Evolutionary conservation across 345 rosid genomes (phyloP).

Genomic region (Nephelium lappaceum): DNA sequence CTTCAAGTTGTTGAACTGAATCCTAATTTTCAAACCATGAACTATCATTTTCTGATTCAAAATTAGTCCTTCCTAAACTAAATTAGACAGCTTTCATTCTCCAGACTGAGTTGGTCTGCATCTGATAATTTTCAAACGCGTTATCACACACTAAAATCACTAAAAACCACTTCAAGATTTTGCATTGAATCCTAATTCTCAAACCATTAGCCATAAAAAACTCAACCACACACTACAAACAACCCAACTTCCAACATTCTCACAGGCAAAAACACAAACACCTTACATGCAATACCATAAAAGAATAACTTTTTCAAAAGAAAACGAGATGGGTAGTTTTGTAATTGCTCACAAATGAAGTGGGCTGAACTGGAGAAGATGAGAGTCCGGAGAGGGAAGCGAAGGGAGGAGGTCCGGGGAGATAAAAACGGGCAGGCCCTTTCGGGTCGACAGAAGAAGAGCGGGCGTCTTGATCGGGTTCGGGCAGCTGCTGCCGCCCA

Average conservation of each 20-base stretch:
- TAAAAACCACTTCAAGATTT: neutral
- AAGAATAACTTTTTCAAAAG: neutral
- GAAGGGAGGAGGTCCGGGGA: conserved; percentile 75
- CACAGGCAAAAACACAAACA: conserved; percentile 1
- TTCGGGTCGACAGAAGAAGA: conserved; percentile 71
- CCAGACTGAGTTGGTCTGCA: neutral
- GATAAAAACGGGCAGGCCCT: conserved; percentile 64
- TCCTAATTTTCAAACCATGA: no score
- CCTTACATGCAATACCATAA: neutral
- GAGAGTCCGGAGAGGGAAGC: conserved; percentile 61
- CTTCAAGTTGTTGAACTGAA: no score
- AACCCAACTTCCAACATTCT: neutral
- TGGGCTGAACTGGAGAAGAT: conserved; percentile 69
- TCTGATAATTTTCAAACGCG: no score
- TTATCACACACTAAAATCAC: neutral
- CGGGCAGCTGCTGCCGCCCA: conserved; percentile 38
- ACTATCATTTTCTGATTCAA: neutral
- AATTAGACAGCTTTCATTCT: neutral
- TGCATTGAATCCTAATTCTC: no score
- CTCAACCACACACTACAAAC: neutral
- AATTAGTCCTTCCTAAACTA: neutral
- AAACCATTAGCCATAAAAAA: no score
- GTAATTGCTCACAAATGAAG: conserved; percentile 64
- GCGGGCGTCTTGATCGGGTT: conserved; percentile 61
- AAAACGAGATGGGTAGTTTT: neutral